These are phyloP conservation scores for Xylaria palmicola DNA, from an alignment of 495 filamentous ascomycete species.

Conservation along the genomic window DNA sequence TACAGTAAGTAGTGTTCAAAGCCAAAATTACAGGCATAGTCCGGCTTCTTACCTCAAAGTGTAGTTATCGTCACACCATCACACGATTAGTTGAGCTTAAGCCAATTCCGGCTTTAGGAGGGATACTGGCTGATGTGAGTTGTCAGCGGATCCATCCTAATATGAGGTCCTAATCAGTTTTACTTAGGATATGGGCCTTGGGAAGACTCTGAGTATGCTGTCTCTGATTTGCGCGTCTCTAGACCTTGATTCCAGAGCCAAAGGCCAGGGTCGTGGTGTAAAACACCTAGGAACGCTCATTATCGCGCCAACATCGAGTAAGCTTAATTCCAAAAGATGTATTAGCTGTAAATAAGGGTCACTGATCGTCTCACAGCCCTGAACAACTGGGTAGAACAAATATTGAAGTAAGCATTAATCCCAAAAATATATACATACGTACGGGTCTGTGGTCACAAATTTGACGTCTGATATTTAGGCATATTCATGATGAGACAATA, in stretches of 20 bases:
- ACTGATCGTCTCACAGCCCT: neutral
- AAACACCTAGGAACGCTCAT: neutral
- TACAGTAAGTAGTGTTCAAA: neutral
- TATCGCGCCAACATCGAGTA: neutral
- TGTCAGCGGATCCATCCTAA: too few species aligned
- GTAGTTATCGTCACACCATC: neutral
- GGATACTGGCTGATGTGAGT: neutral
- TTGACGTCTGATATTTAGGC: neutral
- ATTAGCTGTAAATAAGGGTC: neutral
- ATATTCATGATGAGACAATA: neutral
- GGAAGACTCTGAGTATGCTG: slow-evolving; percentile 29
- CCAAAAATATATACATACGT: too few species aligned
- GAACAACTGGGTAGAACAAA: neutral
- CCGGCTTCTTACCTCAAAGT: neutral
- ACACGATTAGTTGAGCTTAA: neutral
- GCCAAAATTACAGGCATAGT: too few species aligned
- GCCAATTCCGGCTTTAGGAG: neutral
- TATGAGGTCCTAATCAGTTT: neutral
- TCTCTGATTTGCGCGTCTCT: slow-evolving; percentile 24
- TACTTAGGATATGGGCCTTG: slow-evolving; percentile 36
- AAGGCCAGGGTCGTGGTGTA: neutral
- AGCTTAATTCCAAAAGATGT: neutral
- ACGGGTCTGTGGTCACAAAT: too few species aligned
- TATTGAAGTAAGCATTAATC: neutral
- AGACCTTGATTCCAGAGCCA: slow-evolving; percentile 11